Evolutionary conservation across 768 basidiomycete genomes (phyloP).

Genomic region (Holtermannia corniformis): DNA sequence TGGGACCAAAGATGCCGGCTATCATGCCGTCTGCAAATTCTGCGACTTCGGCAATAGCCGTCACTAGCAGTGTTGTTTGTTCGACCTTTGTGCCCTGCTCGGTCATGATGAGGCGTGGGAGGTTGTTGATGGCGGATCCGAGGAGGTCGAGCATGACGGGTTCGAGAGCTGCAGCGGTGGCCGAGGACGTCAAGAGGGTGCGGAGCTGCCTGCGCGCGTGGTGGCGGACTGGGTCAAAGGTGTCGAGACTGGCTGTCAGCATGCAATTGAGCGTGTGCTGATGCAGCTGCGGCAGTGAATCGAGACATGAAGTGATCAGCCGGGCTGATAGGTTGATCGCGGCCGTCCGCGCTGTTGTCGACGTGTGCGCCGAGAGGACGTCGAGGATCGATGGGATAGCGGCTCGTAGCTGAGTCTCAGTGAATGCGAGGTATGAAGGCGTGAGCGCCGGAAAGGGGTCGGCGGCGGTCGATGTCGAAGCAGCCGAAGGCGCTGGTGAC

Average conservation of each 20-base stretch:
- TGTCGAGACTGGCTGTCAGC: constrained; percentile 51
- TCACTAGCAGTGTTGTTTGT: constrained; percentile 58
- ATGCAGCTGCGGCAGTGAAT: constrained; percentile 56
- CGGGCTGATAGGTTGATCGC: constrained; percentile 8
- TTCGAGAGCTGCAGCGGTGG: constrained; percentile 40
- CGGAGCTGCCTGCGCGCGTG: constrained; percentile 10
- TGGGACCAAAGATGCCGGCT: constrained; percentile 60
- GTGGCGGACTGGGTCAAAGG: constrained; percentile 23
- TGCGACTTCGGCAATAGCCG: constrained; percentile 56
- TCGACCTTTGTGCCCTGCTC: constrained; percentile 66
- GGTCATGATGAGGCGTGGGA: constrained; percentile 63
- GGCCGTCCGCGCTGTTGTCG: constrained; percentile 16
- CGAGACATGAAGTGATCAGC: constrained; percentile 12
- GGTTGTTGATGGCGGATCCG: constrained; percentile 54
- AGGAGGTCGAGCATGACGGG: constrained; percentile 55
- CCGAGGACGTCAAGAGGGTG: constrained; percentile 2
- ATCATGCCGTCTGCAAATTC: constrained; percentile 11
- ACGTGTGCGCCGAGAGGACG: constrained; percentile 41
- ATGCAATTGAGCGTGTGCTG: constrained; percentile 62
- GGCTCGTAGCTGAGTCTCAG: constrained; percentile 70
- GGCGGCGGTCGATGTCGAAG: constrained; percentile 16
- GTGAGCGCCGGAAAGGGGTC: constrained; percentile 51
- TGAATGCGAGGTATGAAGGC: constrained; percentile 67
- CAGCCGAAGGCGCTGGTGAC: constrained; percentile 15
- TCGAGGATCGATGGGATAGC: constrained; percentile 68